Conservation (phyloP, 1,284 basidiomycete species). For the Tausonia pullulans region DNA sequence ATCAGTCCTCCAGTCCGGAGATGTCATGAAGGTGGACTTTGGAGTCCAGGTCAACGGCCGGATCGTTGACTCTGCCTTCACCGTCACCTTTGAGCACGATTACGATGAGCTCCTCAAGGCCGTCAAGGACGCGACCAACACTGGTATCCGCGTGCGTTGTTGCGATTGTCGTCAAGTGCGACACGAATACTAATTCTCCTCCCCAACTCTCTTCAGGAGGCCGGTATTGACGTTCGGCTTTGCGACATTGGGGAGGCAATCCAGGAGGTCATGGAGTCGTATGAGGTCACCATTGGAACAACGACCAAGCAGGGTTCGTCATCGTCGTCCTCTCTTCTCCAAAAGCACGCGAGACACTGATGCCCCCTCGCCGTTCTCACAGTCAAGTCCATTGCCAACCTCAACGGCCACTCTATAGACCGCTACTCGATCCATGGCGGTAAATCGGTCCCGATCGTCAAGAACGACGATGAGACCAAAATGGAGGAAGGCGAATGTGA, state of each 20-base stretch:
- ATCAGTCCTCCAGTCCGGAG: constrained; percentile 64
- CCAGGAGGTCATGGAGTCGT: constrained; percentile 98
- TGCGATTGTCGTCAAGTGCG: not conserved
- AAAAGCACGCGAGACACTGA: not conserved
- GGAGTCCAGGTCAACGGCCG: constrained; percentile 93
- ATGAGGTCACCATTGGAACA: constrained; percentile 85
- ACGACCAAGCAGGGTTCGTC: constrained; percentile 69
- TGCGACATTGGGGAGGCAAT: constrained; percentile 87
- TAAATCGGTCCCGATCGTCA: constrained; percentile 84
- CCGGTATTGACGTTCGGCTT: constrained; percentile 89
- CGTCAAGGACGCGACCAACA: constrained; percentile 86
- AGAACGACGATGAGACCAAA: constrained; percentile 77
- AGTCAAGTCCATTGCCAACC: constrained; percentile 85
- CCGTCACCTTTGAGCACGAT: constrained; percentile 66
- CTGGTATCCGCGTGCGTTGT: constrained; percentile 59
- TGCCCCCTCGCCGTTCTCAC: not conserved
- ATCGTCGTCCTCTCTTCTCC: not conserved
- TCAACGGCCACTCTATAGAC: constrained; percentile 83
- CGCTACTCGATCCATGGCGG: constrained; percentile 73
- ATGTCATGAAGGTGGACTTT: constrained; percentile 95
- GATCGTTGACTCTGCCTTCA: constrained; percentile 94
- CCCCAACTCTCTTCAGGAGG: constrained; percentile 49
- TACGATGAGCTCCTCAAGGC: constrained; percentile 84
- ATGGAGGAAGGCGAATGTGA: constrained; percentile 95
- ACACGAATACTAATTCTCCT: not conserved